Base-by-base conservation (phyloP, 345 rosid species). In the Hibiscus trionum region DNA sequence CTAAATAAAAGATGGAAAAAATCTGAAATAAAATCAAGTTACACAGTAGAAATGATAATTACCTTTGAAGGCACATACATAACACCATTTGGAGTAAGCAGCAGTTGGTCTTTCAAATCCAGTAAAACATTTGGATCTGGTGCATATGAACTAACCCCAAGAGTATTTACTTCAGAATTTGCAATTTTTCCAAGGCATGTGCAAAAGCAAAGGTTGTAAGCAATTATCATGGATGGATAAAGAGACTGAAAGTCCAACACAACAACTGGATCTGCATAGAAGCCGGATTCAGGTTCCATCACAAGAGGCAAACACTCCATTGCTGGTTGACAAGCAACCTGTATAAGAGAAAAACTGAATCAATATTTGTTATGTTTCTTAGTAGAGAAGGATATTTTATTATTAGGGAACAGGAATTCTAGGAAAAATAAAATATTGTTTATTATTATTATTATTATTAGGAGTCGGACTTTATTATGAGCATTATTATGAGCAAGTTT, bases 311-410 rank as follows among this genome's bases (percentile, higher is more conserved):
- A 59, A 78, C 98, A 94, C 86, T 91, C 96, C 98, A 94, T 94
- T 61, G 98, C 98, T 62, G 98, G 98, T 82, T 94, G 98, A 77
- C 88, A 88, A 79, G 98, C 98, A 79, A 94, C 98, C 98, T 94
- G 74, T 53, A 82, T 12, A 72, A 53, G 57, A 71, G 26, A 64
- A 80, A 59, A 47, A 5, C 57, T 0, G 15, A 47, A 11, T 75
- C 61, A 75, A 65, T 35, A 73, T 35, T 35, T 35, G 39, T 35
- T 35, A 35, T 35, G 39, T 35, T 35, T 4, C 39, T 35, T 35
- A 35, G 39, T 35, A 35, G 39, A 4, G 39, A 35, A 4, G 39
- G 39, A 5, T 35, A 35, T 35, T 35, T 35, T 35, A 35, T 35
- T 35, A 35, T 35, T 35, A 35, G 39, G 39, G 39, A 35, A 35